These are phyloP conservation scores for Ophiostoma himal-ulmi DNA, from an alignment of 2,329 filamentous ascomycete species.

Conservation along the genomic window DNA sequence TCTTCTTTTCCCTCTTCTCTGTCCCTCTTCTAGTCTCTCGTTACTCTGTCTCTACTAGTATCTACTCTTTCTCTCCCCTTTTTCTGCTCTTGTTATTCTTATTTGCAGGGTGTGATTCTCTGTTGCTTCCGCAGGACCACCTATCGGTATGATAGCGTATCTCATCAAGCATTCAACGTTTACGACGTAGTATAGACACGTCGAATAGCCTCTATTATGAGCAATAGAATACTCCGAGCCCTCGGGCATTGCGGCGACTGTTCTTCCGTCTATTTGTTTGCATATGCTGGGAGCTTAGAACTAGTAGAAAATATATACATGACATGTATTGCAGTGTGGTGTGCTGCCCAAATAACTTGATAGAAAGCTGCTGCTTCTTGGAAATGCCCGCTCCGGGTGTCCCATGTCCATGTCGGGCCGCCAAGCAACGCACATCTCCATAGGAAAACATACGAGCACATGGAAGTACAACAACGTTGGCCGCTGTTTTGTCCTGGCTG, in stretches of 20 bases:
- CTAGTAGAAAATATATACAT: background rate
- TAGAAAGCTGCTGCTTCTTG: background rate
- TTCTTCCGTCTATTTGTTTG: background rate
- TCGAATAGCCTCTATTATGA: background rate
- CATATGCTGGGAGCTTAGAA: background rate
- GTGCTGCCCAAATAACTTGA: background rate
- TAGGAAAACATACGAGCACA: background rate
- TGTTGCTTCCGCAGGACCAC: background rate
- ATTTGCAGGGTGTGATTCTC: background rate
- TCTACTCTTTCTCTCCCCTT: background rate
- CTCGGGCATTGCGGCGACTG: background rate
- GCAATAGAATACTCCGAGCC: background rate
- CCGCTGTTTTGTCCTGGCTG: background rate
- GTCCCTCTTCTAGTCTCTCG: background rate
- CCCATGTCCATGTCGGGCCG: background rate
- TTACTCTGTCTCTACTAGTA: background rate
- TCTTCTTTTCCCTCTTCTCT: background rate
- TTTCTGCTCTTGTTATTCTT: background rate
- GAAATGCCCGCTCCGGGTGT: background rate
- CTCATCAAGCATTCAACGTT: background rate
- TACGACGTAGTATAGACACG: background rate
- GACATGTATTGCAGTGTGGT: background rate
- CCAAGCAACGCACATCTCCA: background rate
- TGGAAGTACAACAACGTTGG: constrained; percentile 1
- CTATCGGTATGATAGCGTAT: background rate